Evolutionary conservation across 352 stramenopile genomes (phyloP), one percentile per base, ranked within the genome.

Genomic region (Hyaloperonospora brassicae): DNA sequence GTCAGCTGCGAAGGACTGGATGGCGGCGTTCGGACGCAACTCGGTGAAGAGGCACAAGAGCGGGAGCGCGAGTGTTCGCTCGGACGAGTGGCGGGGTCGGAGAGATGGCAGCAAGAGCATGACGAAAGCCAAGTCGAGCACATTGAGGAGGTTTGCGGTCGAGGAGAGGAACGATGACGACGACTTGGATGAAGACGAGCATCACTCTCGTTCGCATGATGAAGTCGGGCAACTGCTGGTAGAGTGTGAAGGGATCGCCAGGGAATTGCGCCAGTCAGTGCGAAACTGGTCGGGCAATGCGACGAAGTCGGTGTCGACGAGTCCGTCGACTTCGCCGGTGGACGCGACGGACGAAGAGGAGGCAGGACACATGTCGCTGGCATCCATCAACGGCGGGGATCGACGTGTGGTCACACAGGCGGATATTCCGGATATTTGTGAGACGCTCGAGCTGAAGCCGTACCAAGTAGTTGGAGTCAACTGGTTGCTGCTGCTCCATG

Each of bases 401-500:
- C 54, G 56, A 43, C 74, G 70, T 1, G 72, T 90, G 4, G 61
- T 93, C 12, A 82, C 76, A 1, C 75, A 90, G 47, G 46, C 64
- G 6, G 79, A 93, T 36, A 91, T 93, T 31, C 78, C 76, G 0
- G 52, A 79, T 4, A 76, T 93, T 24, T 82, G 68, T 17, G 58
- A 84, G 53, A 84, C 73, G 30, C 64, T 94, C 2, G 73, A 81
- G 30, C 53, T 94, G n/a, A 89, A 92, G 62, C 82, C 84, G 14
- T 94, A 94, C 55, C 84, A 94, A 61, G 66, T 87, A 2, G 84
- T 92, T 23, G 84, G 84, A 2, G 61, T 94, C 14, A 94, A 94
- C 38, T 94, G 84, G 84, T 47, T 94, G 36, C 50, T 91, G 23
- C 36, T 92, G 13, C 61, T 92, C 5, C 82, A 83, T 43, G 67